Conservation (phyloP, 1,139 yeast genomes). For the Saccharomyces hybrid region DNA sequence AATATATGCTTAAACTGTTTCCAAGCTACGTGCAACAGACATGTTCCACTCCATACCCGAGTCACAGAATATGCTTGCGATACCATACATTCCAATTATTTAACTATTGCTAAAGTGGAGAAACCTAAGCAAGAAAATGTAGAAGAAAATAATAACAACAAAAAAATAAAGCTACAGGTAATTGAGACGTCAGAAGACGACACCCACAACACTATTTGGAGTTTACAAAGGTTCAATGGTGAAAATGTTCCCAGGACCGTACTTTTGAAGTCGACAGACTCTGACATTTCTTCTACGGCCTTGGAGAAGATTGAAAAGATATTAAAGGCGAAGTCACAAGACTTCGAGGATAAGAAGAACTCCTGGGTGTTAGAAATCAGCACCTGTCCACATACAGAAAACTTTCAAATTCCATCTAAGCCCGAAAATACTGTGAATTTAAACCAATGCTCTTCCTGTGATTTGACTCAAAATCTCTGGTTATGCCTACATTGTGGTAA, state of each 20-base stretch:
- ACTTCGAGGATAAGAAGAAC: constrained; percentile 62
- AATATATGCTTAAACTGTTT: constrained; percentile 28
- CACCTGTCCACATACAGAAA: constrained; percentile 69
- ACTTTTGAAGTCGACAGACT: constrained; percentile 6
- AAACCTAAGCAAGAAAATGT: constrained; percentile 13
- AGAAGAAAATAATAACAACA: constrained; percentile 31
- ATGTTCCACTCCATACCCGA: constrained; percentile 19
- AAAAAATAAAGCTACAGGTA: constrained; percentile 68
- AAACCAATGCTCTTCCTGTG: constrained; percentile 55
- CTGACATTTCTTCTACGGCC: constrained; percentile 10
- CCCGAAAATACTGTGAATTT: constrained; percentile 28
- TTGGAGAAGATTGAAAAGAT: constrained; percentile 41
- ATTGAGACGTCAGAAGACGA: constrained; percentile 65
- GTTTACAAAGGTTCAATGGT: constrained; percentile 12
- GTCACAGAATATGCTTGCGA: constrained; percentile 17
- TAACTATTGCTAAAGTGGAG: constrained; percentile 20
- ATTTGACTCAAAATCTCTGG: constrained; percentile 75
- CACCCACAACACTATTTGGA: constrained; percentile 43
- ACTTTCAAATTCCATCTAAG: constrained; percentile 37
- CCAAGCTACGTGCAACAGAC: constrained; percentile 28
- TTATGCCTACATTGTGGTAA: constrained; percentile 83
- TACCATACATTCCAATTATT: constrained; percentile 16
- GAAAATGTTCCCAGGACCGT: constrained; percentile 3
- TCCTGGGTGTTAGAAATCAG: constrained; percentile 88
- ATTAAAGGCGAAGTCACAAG: constrained; percentile 56